Evolutionary conservation across 495 filamentous ascomycete species (phyloP).

Genomic region (Tuber brumale): DNA sequence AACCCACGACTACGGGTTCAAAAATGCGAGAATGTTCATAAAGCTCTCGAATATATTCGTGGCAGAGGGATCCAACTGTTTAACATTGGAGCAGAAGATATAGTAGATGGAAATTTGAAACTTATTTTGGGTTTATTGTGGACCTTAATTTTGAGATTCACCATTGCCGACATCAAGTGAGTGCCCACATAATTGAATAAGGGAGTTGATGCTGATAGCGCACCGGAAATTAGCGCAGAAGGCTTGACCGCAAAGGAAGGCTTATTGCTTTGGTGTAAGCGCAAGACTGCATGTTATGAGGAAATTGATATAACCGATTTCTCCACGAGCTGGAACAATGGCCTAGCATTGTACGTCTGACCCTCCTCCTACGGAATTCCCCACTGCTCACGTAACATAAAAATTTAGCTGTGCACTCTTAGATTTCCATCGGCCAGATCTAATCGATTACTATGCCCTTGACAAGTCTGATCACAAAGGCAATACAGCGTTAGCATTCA

Average conservation of each 20-base stretch:
- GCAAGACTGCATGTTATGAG: constrained; percentile 97
- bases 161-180: constrained; percentile 90
- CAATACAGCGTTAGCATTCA: constrained; percentile 96
- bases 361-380: not conserved
- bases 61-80: constrained; percentile 88
- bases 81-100: constrained; percentile 96
- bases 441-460: constrained; percentile 90
- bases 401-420: constrained; percentile 67
- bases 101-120: constrained; percentile 95
- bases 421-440: constrained; percentile 92
- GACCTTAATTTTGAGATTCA: constrained; percentile 95
- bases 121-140: constrained; percentile 95
- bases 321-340: constrained; percentile 93
- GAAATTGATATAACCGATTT: constrained; percentile 93
- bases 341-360: constrained; percentile 65
- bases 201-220: constrained; percentile 11
- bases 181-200: not conserved
- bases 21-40: constrained; percentile 97
- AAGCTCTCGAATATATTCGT: constrained; percentile 86
- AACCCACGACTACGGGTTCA: constrained; percentile 94
- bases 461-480: constrained; percentile 92
- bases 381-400: constrained; percentile 4
- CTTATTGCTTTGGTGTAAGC: constrained; percentile 90
- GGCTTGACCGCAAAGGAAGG: constrained; percentile 97
- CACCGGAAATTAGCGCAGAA: constrained; percentile 54